phyloP scores from a whole-genome alignment of 768 basidiomycete species.

The Agaricus blazei region DNA sequence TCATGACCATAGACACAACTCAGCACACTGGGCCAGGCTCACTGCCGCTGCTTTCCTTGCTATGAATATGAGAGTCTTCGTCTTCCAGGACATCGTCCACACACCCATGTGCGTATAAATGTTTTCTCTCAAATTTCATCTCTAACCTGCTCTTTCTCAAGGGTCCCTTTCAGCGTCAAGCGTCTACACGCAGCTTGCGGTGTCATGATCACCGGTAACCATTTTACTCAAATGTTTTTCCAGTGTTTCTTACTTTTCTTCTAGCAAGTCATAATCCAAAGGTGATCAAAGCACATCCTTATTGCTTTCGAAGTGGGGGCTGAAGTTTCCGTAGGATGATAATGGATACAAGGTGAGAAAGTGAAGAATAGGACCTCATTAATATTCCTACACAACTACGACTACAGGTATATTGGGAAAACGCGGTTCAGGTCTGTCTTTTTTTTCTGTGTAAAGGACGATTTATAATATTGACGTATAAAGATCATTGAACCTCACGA shows the following conservation, averaged over 20 bases:
- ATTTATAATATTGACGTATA: not conserved
- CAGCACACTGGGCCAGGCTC: slow-evolving; percentile 69
- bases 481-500: slow-evolving; percentile 88
- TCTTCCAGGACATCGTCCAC: slow-evolving; percentile 67
- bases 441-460: not conserved
- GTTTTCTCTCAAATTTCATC: too few species aligned
- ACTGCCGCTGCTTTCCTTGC: slow-evolving; percentile 68
- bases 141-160: slow-evolving; percentile 19
- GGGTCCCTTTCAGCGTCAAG: slow-evolving; percentile 78
- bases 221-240: not conserved
- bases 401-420: slow-evolving; percentile 82
- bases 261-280: slow-evolving; percentile 87
- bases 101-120: slow-evolving; percentile 63
- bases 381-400: not conserved
- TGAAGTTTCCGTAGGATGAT: slow-evolving; percentile 47
- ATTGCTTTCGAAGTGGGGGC: not conserved
- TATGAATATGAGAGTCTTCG: slow-evolving; percentile 62
- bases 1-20: slow-evolving; percentile 82
- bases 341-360: slow-evolving; percentile 77
- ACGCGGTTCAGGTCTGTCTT: slow-evolving; percentile 65
- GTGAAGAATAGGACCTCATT: not conserved
- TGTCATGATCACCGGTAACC: slow-evolving; percentile 82
- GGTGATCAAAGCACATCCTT: slow-evolving; percentile 29
- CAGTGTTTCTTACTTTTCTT: slow-evolving; percentile 2
- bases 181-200: slow-evolving; percentile 68